Evolutionary conservation across 768 basidiomycete species (phyloP).

Genomic region (Tricholomella constricta): DNA sequence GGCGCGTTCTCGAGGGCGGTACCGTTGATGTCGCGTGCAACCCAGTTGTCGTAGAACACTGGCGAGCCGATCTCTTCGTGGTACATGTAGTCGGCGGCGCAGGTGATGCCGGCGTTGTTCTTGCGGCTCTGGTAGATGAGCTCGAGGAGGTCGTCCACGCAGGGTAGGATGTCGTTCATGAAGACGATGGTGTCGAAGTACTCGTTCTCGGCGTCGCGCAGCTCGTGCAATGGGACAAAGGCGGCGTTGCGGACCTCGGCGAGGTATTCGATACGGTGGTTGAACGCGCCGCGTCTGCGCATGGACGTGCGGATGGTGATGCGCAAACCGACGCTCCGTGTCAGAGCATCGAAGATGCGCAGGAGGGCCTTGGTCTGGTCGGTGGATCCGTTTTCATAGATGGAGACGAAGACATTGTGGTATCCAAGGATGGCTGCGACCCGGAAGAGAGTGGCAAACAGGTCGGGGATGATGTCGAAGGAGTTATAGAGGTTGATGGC

Average conservation of each 20-base stretch:
- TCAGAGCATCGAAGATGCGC: conserved; percentile 92
- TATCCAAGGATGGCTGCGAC: conserved; percentile 90
- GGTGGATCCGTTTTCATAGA: conserved; percentile 98
- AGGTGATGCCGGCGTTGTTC: conserved; percentile 98
- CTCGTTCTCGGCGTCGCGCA: conserved; percentile 89
- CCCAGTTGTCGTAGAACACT: conserved; percentile 99
- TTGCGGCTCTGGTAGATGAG: conserved; percentile 92
- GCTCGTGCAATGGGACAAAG: conserved; percentile 92
- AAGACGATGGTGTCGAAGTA: conserved; percentile 96
- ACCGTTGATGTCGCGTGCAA: conserved; percentile 97
- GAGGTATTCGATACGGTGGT: conserved; percentile 99
- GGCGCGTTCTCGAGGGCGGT: conserved; percentile 98
- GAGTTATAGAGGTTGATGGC: conserved; percentile 99
- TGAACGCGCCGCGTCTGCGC: conserved; percentile 93
- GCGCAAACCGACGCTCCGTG: conserved; percentile 86
- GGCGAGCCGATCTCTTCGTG: conserved; percentile 93
- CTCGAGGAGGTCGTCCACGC: conserved; percentile 96
- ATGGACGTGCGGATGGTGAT: conserved; percentile 91
- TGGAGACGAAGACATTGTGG: conserved; percentile 97
- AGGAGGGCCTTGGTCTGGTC: conserved; percentile 98
- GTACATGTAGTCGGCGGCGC: conserved; percentile 99
- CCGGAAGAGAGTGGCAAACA: conserved; percentile 95
- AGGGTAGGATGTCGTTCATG: conserved; percentile 99
- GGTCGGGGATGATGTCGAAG: conserved; percentile 96
- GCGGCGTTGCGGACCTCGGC: conserved; percentile 99